Evolutionary conservation across 345 rosid species (phyloP).

Genomic region (Ricinus communis): DNA sequence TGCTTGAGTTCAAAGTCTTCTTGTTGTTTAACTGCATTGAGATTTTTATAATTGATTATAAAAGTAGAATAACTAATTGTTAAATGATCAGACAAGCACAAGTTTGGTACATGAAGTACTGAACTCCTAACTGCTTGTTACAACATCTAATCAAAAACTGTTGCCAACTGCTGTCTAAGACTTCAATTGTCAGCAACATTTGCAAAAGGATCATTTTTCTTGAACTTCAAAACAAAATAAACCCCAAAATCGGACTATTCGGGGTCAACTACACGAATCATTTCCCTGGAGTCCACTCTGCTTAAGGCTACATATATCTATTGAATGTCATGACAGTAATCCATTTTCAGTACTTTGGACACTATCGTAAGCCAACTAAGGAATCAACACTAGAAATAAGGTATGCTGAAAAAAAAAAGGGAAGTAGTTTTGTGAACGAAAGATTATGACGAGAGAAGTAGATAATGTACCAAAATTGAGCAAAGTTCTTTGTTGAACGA

Average conservation of each 20-base stretch:
- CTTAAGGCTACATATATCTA: background rate
- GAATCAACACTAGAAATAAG: too few species aligned
- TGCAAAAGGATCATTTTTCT: too few species aligned
- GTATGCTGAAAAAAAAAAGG: too few species aligned
- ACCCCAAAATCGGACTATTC: background rate
- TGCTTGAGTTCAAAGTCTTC: constrained; percentile 54
- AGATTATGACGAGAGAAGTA: too few species aligned
- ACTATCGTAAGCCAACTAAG: too few species aligned
- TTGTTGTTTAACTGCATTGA: constrained; percentile 57
- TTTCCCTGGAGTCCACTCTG: too few species aligned
- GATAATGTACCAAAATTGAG: too few species aligned
- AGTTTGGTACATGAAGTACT: constrained; percentile 1
- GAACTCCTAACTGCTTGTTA: constrained; percentile 24
- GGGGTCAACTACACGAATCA: background rate
- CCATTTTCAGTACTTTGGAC: too few species aligned
- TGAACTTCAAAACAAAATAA: too few species aligned
- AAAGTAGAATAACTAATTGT: background rate
- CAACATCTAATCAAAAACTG: constrained; percentile 23
- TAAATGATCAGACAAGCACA: background rate
- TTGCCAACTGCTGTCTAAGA: constrained; percentile 11
- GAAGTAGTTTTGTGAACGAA: too few species aligned
- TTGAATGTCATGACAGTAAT: too few species aligned
- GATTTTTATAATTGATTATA: background rate
- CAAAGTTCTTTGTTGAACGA: too few species aligned
- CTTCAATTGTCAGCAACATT: constrained; percentile 14